Base-by-base conservation (phyloP, 495 filamentous ascomycete species). In the Aspergillus nanangensis region DNA sequence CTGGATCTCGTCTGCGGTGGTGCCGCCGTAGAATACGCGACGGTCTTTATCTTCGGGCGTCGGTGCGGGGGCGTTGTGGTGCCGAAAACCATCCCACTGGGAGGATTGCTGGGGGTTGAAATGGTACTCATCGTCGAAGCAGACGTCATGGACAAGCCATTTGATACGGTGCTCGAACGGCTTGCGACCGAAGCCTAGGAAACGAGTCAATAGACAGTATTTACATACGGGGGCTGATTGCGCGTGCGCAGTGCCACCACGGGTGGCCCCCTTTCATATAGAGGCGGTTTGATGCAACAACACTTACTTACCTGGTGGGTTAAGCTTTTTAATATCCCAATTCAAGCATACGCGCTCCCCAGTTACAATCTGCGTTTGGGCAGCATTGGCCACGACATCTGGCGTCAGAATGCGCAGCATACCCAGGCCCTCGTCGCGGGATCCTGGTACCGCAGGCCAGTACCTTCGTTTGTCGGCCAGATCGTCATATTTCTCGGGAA, bases 41-140 rank as follows among this genome's bases (percentile, higher is more conserved):
- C 62, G 52, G 47, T 67, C 41, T 48, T 57, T 18, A 55, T 67
- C 53, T 60, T 69, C 38, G 44, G 64, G 32, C 45, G 59, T 61
- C 5, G 67, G 66, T 0, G 55, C 61, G 7, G 69, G 69, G 2
- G 55, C 57, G 19, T 62, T 67, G 47, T 74, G 69, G 54, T 88
- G 85, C 38, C 82, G 70, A n/a, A 90, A 72, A 15, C 83, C 82
- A 55, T 91, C 87, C 87, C 87, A 90, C 62, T 92, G 87, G 3
- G 81, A 85, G 20, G 79, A 78, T 52, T 79, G 77, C 56, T 90
- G 86, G 0, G 86, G 88, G 61, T 90, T 90, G 61, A 90, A 74
- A 20, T 77, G 73, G 47, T 87, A 82, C 46, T 84, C 72, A 50
- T 88, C 84, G 50, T 87, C 82, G 45, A 82, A 80, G 2, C 75